Evolutionary conservation across 1,139 yeast species (phyloP), one percentile per base, ranked within the genome.

Genomic region (Nakaseomyces glabratus): DNA sequence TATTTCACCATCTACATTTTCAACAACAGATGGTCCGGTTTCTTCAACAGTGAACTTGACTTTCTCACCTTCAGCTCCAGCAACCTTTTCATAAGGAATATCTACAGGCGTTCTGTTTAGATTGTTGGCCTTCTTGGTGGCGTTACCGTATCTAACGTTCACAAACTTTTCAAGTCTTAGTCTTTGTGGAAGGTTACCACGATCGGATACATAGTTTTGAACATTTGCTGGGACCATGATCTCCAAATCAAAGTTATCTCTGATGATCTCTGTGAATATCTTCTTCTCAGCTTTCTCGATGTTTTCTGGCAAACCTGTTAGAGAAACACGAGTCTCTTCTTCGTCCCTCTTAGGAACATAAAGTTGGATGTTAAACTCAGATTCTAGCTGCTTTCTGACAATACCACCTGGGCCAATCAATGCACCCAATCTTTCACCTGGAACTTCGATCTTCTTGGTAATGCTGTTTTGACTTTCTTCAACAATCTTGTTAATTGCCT

Each of bases 371-470:
- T 67, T 65, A 58, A 68, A 82, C 47, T 80, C 84, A 17, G 69
- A 66, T 63, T 86, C 93, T 43, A 86, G 61, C 8, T 73, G 68
- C 47, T 80, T 79, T 62, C 90, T 84, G 39, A 73, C 70, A 10
- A 75, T 55, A 28, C 97, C 97, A 41, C 77, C 77, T 28, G 88
- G 76, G 24, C 97, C 97, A 58, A 90, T 76, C 41, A 90, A 57
- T 15, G 76, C 67, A 49, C 86, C 73, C 51, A 84, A 93, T 55
- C 79, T 80, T 39, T 77, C 82, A 57, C 76, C 74, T 28, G 93
- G 72, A 47, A 90, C 69, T 7, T 71, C 76, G 37, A 76, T 54
- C 21, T 66, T 68, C 43, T 69, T 79, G 30, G 69, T 64, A 23
- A 76, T 66, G 35, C 76, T 67, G 39, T 76, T 74, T 55, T 84